Base-by-base conservation (phyloP, 1,139 yeast species). In the Meyerozyma smithsonii region DNA sequence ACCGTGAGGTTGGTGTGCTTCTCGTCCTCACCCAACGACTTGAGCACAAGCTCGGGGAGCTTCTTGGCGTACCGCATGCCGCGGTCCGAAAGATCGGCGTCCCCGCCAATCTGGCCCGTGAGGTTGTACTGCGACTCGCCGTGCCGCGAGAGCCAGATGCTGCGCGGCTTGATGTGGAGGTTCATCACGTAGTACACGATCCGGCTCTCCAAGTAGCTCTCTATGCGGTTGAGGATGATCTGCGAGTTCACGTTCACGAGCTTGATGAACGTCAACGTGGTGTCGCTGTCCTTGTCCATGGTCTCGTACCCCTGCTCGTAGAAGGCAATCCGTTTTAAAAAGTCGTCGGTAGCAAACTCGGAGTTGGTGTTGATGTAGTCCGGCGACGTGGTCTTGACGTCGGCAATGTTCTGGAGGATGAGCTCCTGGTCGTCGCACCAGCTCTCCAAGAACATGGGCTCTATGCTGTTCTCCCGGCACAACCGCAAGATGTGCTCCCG, bases 161-260 rank as follows among this genome's bases (percentile, higher is more conserved):
- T 77, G 50, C 97, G 76, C 25, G 96, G 96, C 58, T 87, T 87
- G 49, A 89, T 87, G 61, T 90, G 97, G 51, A 92, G 69, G 55
- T 92, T 92, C 96, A 92, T 90, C 36, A 92, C 88, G 58, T 89
- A 92, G 63, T 90, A 92, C 16, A 90, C 97, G 47, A 92, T 90
- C 49, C 97, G 78, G 45, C 95, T 83, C 61, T 92, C 95, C 54
- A 92, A 71, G 57, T 92, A 92, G 26, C 92, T 81, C 59, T 87
- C 90, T 49, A 92, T 89, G 47, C 81, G 74, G 63, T 92, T 92
- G 55, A 92, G 80, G 40, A 92, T 79, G 28, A 92, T 89, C 58
- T 89, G 95, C 37, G 90, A 75, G 47, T 88, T 86, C 39, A 88
- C 94, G 57, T 90, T 88, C 55, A 89, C 82, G 48, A 92, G 72